A percentile compares a stretch with the other conserved stretches of the same genome.
Conservation (phyloP, 345 rosid species). For the Euphorbia pulcherrima region DNA sequence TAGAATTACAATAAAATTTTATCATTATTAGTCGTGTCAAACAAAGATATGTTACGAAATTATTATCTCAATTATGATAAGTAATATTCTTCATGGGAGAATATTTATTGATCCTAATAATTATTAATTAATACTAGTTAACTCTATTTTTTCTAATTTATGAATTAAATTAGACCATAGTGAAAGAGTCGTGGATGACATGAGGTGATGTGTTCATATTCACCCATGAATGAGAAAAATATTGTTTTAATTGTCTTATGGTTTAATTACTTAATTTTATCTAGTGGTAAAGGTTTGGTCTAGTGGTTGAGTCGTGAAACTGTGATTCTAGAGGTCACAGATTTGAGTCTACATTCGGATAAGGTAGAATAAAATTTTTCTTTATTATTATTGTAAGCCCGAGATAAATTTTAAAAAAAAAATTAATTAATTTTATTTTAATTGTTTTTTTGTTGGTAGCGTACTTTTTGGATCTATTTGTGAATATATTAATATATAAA, state of each 20-base stretch:
- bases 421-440: too few species aligned
- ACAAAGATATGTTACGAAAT: background rate
- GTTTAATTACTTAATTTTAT: too few species aligned
- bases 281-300: too few species aligned
- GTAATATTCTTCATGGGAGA: constrained; percentile 9
- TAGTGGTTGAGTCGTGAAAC: too few species aligned
- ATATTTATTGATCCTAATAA: constrained; percentile 14
- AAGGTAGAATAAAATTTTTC: too few species aligned
- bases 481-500: background rate
- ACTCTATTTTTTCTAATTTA: background rate
- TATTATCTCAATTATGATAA: background rate
- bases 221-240: too few species aligned
- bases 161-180: constrained; percentile 25
- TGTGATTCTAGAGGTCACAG: too few species aligned
- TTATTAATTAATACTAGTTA: constrained; percentile 1
- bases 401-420: too few species aligned
- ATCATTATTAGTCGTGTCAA: background rate
- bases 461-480: constrained; percentile 39
- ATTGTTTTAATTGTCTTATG: too few species aligned
- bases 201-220: constrained; percentile 16
- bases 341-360: too few species aligned
- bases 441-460: constrained; percentile 12
- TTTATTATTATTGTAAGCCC: too few species aligned
- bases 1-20: background rate
- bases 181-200: constrained; percentile 67